Evolutionary conservation across 164 flowering plant genomes (phyloP).

Genomic region (Nymphaea colorata): DNA sequence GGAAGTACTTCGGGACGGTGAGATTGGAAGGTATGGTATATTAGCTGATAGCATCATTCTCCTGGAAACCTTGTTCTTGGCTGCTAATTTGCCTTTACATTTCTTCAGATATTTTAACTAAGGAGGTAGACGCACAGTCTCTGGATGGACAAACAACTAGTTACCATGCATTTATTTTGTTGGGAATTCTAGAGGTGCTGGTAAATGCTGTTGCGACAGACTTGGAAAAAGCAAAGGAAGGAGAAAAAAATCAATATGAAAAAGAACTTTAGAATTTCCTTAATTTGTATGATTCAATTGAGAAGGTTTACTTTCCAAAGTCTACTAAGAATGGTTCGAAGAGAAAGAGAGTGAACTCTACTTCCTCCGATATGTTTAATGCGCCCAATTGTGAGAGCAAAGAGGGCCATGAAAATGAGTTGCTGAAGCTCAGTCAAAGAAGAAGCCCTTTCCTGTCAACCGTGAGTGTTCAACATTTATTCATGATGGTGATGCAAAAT

Average conservation of each 20-base stretch:
- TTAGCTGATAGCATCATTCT: neutral
- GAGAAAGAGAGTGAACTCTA: conserved; percentile 18
- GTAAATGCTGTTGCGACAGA: conserved; percentile 45
- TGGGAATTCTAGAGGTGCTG: conserved; percentile 57
- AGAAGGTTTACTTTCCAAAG: conserved; percentile 17
- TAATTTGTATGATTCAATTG: conserved; percentile 36
- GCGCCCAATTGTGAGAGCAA: conserved; percentile 10
- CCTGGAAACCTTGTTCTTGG: conserved; percentile 2
- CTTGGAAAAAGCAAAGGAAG: conserved; percentile 42
- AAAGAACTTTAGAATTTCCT: conserved; percentile 49
- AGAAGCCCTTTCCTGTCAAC: conserved; percentile 43
- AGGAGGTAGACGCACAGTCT: conserved; percentile 25
- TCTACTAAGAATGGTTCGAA: conserved; percentile 18
- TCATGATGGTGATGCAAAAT: conserved; percentile 26
- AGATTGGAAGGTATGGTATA: conserved; percentile 42
- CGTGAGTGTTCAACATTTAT: conserved; percentile 43
- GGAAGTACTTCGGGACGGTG: conserved; percentile 35
- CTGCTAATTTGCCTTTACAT: conserved; percentile 12
- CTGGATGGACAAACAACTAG: conserved; percentile 33
- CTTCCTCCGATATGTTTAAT: conserved; percentile 19
- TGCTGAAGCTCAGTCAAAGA: conserved; percentile 23
- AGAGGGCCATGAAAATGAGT: conserved; percentile 15
- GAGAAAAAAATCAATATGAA: conserved; percentile 36
- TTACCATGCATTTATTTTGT: conserved; percentile 36
- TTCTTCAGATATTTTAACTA: conserved; percentile 40